phyloP scores from a whole-genome alignment of 495 filamentous ascomycete genomes.

The Glonium stellatum region DNA sequence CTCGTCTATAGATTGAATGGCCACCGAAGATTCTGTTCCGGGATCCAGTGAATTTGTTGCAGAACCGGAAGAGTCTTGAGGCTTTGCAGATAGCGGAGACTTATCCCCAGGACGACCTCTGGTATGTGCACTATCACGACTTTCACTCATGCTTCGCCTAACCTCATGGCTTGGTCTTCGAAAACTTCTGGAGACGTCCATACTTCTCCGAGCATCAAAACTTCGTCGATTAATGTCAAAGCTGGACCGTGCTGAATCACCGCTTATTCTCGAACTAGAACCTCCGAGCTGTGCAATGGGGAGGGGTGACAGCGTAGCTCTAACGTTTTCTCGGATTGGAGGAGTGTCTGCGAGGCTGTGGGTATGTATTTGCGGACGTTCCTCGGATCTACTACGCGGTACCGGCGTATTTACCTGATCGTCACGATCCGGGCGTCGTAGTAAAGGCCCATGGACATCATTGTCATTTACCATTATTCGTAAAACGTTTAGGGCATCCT shows the following conservation, averaged over 20 bases:
- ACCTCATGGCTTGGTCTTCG: slow-evolving; percentile 19
- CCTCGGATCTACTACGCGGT: neutral
- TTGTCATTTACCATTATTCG: slow-evolving; percentile 64
- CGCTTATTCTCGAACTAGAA: slow-evolving; percentile 30
- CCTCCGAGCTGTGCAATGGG: slow-evolving; percentile 36
- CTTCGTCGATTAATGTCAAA: slow-evolving; percentile 40
- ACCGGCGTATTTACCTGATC: neutral
- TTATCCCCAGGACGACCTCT: slow-evolving; percentile 24
- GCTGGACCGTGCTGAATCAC: slow-evolving; percentile 34
- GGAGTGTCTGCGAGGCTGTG: slow-evolving; percentile 37
- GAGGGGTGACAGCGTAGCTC: slow-evolving; percentile 53
- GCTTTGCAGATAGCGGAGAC: slow-evolving; percentile 43
- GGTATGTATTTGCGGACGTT: neutral
- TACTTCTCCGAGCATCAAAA: slow-evolving; percentile 28
- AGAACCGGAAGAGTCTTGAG: slow-evolving; percentile 67
- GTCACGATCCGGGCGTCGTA: neutral
- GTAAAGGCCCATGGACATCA: slow-evolving; percentile 29
- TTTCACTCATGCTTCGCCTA: slow-evolving; percentile 21
- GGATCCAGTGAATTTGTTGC: slow-evolving; percentile 65
- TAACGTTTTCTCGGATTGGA: slow-evolving; percentile 55
- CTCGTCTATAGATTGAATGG: slow-evolving; percentile 67
- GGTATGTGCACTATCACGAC: slow-evolving; percentile 7
- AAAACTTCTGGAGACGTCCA: slow-evolving; percentile 20
- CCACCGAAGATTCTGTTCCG: slow-evolving; percentile 60
- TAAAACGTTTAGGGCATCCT: slow-evolving; percentile 76